A percentile compares a stretch with the other conserved stretches of the same genome.
phyloP scores from a whole-genome alignment of 1,284 basidiomycete genomes.

The Porodaedalea pini region DNA sequence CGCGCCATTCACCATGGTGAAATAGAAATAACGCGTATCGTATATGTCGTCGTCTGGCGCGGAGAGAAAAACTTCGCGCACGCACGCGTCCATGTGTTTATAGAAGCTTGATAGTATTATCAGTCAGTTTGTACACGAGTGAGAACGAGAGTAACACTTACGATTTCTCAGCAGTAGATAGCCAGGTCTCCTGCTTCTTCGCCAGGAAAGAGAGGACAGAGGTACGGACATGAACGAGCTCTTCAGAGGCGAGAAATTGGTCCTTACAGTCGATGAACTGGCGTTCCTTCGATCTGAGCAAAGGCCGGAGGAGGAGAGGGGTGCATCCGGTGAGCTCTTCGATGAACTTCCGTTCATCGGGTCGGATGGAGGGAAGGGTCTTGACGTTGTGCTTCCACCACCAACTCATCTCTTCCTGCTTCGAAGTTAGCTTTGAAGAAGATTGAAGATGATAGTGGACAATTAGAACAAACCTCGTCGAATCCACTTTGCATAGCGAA shows the following conservation, averaged over 20 bases:
- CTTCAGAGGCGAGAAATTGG: slow-evolving; percentile 11
- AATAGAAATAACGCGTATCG: slow-evolving; percentile 14
- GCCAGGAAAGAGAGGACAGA: slow-evolving; percentile 7
- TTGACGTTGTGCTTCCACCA: slow-evolving; percentile 19
- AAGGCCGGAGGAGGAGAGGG: slow-evolving; percentile 15
- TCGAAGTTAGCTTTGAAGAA: neutral
- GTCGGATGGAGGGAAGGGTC: slow-evolving; percentile 7
- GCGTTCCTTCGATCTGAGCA: slow-evolving; percentile 12
- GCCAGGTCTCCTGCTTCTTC: slow-evolving; percentile 15
- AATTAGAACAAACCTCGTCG: slow-evolving; percentile 8
- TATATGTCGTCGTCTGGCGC: slow-evolving; percentile 16
- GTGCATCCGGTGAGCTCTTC: slow-evolving; percentile 17
- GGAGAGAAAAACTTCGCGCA: slow-evolving; percentile 15
- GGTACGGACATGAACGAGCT: slow-evolving; percentile 11
- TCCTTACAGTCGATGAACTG: slow-evolving; percentile 16
- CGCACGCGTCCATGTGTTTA: slow-evolving; percentile 18
- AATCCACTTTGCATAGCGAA: slow-evolving; percentile 13
- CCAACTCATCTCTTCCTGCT: slow-evolving; percentile 17
- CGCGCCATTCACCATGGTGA: slow-evolving; percentile 14
- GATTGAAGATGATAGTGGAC: neutral
- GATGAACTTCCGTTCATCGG: slow-evolving; percentile 15
- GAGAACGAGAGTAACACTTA: neutral
- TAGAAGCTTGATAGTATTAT: slow-evolving; percentile 1
- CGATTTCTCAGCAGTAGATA: slow-evolving; percentile 6
- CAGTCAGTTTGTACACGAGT: neutral